Evolutionary conservation across 495 filamentous ascomycete genomes (phyloP), one percentile per base, ranked within the genome.

Genomic region (Hypoxylon cercidicola): DNA sequence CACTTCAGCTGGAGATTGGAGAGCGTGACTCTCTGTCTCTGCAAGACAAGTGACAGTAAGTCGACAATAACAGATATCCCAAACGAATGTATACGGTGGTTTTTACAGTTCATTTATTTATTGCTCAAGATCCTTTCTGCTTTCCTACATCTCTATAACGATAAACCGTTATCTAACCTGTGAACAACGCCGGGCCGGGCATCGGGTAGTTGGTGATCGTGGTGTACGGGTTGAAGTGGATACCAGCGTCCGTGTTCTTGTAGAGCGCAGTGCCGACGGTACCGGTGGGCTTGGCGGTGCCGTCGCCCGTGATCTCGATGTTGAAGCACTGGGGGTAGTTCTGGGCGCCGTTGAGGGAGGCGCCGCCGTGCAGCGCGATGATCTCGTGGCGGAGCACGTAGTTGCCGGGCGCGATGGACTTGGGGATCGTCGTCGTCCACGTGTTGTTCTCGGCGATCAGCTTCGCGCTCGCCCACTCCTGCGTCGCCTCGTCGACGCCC

Each of bases 311-410:
- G 62, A 91, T 78, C 62, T 84, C 77, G 56, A 90, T 72, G 75
- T 89, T 90, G 71, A 89, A 74, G 72, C 88, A 91, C 53, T 88
- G 72, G 5, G 87, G 88, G 74, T 90, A 91, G 77, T 84, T 86
- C 77, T 91, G 88, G 1, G 87, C 86, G 18, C 87, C 87, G 62
- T 84, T 75, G 21, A 72, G 55, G 9, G 74, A 72, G 3, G 58
- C 74, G 10, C 82, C 86, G 19, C 79, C 80, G 77, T 89, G 86
- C 15, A 89, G 82, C 10, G 83, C 87, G 51, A 89, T 87, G 68
- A 90, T 85, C 75, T 91, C 88, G 69, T 88, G 85, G 30, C 89
- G 87, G 57, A 90, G 72, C 52, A 91, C 83, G 62, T 89, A 91
- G 78, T 87, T 85, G 21, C 87, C 88, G 9, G 83, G 69, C 2